These are phyloP conservation scores for Mortierella sp. DNA, from an alignment of 371 early-diverging fungal genomes.

Conservation along the genomic window DNA sequence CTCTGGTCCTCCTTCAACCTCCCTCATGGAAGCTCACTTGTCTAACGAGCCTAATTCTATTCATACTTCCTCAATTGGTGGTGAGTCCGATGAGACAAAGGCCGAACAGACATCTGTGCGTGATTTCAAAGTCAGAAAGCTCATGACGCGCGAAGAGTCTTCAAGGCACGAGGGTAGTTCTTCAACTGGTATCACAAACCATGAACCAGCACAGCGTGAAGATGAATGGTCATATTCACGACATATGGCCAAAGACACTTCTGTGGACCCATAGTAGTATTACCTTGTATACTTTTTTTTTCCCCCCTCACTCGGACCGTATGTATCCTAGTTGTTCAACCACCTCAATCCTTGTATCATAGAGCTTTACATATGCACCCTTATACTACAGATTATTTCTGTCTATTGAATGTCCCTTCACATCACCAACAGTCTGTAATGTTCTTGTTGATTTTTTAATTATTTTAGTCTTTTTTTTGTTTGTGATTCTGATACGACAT, in stretches of 20 bases:
- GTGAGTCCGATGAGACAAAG: conserved; percentile 6
- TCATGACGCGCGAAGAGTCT: conserved; percentile 45
- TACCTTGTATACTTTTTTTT: neutral
- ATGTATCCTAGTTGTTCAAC: conserved; percentile 17
- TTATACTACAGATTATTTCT: neutral
- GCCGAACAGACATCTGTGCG: conserved; percentile 9
- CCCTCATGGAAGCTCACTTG: conserved; percentile 18
- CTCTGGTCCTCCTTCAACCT: conserved; percentile 29
- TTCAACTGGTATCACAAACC: conserved; percentile 6
- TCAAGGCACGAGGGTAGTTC: conserved; percentile 16
- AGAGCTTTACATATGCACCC: conserved; percentile 8
- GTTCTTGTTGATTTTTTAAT: conserved; percentile 1
- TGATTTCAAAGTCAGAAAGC: conserved; percentile 51
- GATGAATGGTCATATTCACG: conserved; percentile 53
- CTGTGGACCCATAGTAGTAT: conserved; percentile 21
- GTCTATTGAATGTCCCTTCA: conserved; percentile 13
- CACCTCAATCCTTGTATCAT: conserved; percentile 19
- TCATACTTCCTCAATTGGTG: neutral
- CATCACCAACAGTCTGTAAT: neutral
- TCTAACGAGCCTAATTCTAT: conserved; percentile 3
- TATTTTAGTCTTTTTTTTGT: conserved; percentile 3
- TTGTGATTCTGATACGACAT: neutral
- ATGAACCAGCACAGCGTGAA: conserved; percentile 9
- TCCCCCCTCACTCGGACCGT: neutral
- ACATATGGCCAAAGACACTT: conserved; percentile 45